Base-by-base conservation (phyloP, 2,329 filamentous ascomycete species). In the Fusarium caatingaense region DNA sequence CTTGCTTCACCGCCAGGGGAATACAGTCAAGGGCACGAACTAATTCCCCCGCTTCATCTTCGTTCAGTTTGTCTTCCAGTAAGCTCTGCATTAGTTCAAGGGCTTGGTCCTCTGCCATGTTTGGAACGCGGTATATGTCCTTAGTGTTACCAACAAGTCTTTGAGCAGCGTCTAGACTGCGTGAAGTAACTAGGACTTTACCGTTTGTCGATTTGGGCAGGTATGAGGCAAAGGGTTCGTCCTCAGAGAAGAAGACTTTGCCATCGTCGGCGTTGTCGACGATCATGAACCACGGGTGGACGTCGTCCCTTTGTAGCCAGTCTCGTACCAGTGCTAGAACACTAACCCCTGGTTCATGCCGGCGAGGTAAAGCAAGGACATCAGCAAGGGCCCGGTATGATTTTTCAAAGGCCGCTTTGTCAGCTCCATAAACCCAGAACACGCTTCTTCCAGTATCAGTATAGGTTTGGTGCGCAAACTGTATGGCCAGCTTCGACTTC, bases 371-470 rank as follows among this genome's bases (percentile, higher is more conserved):
- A 57, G 76, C 76, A 12, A 76, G 68, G 3, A 42, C 54, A 34
- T 78, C 69, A 25, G 78, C 78, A 66, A 82, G 77, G n/a, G 79
- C 73, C 55, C 68, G 73, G 60, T 75, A 80, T 34, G 75, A 74
- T 57, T 80, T 72, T 63, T 81, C 75, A 48, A 81, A 79, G 10
- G 78, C 72, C 40, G 74, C 67, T 1, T 66, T 65, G 51, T 77
- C 79, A 54, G 74, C 78, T 4, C 77, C 77, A 63, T 81, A 72
- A n/a, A 82, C 68, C 80, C 78, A 83, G 60, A 82, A 80, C 37
- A 82, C 72, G 71, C 75, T 80, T 25, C 69, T 79, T 15, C 71
- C 48, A 1, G 74, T 69, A 11, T 50, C 58, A 3, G 76, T 64
- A 61, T 69, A 72, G 27, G 71, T 61, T 50, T 60, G 69, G 54